These are phyloP conservation scores for Crotalaria pallida DNA, from an alignment of 306 rosid species.

Conservation along the genomic window DNA sequence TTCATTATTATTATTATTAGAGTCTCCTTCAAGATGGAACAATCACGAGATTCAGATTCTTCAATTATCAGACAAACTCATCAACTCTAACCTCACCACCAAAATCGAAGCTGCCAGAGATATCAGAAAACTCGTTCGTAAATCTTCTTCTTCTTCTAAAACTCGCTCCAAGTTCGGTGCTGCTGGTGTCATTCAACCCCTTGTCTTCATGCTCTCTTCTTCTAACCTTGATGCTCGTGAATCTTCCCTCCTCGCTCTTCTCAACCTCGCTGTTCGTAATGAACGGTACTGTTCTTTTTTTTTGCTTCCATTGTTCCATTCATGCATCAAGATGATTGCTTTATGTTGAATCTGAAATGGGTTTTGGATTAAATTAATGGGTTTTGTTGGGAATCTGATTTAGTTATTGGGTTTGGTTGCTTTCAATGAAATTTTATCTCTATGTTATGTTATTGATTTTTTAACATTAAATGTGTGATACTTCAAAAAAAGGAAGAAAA, in stretches of 20 bases:
- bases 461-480: not conserved
- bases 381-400: not conserved
- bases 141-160: slow-evolving; percentile 41
- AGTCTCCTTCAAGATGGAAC: not conserved
- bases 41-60: slow-evolving; percentile 38
- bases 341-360: not conserved
- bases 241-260: slow-evolving; percentile 85
- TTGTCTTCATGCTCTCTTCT: slow-evolving; percentile 74
- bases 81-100: slow-evolving; percentile 54
- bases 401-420: not conserved
- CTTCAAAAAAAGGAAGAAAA: no score
- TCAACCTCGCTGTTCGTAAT: slow-evolving; percentile 82
- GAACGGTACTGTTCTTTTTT: slow-evolving; percentile 39
- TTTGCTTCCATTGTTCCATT: not conserved
- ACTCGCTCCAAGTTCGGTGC: slow-evolving; percentile 62
- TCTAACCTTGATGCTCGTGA: slow-evolving; percentile 66
- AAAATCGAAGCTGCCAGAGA: slow-evolving; percentile 87
- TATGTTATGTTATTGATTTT: not conserved
- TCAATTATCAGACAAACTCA: slow-evolving; percentile 61
- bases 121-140: slow-evolving; percentile 66
- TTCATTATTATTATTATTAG: not conserved
- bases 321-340: not conserved
- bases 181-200: slow-evolving; percentile 69
- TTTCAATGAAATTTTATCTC: not conserved
- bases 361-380: not conserved